Evolutionary conservation across 2,329 filamentous ascomycete genomes (phyloP).

Genomic region (Fusarium cyanostomum): DNA sequence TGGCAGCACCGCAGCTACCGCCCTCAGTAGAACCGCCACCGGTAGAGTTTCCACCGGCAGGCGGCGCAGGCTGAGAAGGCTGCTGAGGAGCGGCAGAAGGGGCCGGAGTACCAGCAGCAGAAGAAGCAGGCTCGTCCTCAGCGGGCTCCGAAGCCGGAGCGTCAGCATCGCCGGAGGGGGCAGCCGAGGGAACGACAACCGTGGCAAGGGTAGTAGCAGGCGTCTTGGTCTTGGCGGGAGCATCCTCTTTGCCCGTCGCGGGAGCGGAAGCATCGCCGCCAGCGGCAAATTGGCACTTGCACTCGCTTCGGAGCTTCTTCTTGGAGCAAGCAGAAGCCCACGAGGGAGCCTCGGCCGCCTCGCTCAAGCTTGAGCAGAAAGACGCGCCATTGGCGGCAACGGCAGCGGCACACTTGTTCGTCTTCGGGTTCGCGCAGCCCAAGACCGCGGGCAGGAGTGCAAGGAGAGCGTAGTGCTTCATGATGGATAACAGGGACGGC

Average conservation of each 20-base stretch:
- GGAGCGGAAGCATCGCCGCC: slow-evolving; percentile 26
- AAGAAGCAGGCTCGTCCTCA: not conserved
- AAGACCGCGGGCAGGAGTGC: slow-evolving; percentile 37
- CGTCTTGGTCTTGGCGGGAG: not conserved
- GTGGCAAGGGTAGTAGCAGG: slow-evolving; percentile 29
- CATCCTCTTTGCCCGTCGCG: not conserved
- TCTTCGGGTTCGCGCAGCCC: slow-evolving; percentile 34
- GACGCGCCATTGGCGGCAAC: slow-evolving; percentile 26
- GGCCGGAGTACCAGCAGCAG: slow-evolving; percentile 3
- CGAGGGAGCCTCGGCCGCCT: slow-evolving; percentile 41
- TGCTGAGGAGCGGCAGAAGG: not conserved
- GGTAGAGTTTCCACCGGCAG: not conserved
- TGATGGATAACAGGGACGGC: slow-evolving; percentile 23
- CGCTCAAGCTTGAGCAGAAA: slow-evolving; percentile 33
- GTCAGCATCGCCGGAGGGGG: not conserved
- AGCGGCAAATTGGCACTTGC: slow-evolving; percentile 43
- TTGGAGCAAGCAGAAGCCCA: slow-evolving; percentile 45
- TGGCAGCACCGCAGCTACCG: slow-evolving; percentile 28
- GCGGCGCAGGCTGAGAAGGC: not conserved
- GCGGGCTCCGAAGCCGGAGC: not conserved
- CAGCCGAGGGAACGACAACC: slow-evolving; percentile 13
- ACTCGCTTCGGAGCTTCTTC: slow-evolving; percentile 46
- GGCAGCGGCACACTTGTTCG: slow-evolving; percentile 36
- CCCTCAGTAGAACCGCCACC: slow-evolving; percentile 10
- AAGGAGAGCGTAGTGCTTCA: slow-evolving; percentile 36